These are phyloP conservation scores for Casuarina equisetifolia DNA, from an alignment of 306 rosid species.

Conservation along the genomic window DNA sequence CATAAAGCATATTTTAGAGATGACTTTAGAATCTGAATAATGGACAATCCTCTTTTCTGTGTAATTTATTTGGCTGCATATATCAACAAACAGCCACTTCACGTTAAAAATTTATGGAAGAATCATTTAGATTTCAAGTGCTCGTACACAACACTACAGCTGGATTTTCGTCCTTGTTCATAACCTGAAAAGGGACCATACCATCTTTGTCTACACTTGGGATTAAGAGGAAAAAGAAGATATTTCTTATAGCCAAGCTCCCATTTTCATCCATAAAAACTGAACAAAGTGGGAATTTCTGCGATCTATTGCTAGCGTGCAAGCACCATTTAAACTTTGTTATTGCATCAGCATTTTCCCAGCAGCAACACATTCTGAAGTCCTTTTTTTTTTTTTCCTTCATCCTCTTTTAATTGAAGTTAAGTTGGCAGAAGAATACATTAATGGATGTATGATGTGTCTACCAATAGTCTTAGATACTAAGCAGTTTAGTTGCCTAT, in stretches of 20 bases:
- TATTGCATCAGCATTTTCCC: neutral
- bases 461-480: neutral
- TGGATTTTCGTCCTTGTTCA: neutral
- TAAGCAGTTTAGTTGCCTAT: neutral
- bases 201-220: neutral
- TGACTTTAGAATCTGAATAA: neutral
- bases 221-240: neutral
- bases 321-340: neutral
- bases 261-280: neutral
- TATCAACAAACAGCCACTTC: neutral
- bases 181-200: neutral
- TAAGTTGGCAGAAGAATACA: neutral
- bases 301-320: neutral
- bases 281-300: neutral
- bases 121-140: neutral
- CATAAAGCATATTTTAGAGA: neutral
- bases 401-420: neutral
- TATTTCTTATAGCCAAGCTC: neutral
- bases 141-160: neutral
- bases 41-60: neutral
- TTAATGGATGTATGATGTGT: neutral
- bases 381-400: neutral
- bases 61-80: neutral
- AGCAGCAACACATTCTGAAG: neutral
- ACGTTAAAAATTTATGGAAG: neutral